phyloP scores from a whole-genome alignment of 176 grass and related monocot genomes.

The Rhynchospora breviuscula region DNA sequence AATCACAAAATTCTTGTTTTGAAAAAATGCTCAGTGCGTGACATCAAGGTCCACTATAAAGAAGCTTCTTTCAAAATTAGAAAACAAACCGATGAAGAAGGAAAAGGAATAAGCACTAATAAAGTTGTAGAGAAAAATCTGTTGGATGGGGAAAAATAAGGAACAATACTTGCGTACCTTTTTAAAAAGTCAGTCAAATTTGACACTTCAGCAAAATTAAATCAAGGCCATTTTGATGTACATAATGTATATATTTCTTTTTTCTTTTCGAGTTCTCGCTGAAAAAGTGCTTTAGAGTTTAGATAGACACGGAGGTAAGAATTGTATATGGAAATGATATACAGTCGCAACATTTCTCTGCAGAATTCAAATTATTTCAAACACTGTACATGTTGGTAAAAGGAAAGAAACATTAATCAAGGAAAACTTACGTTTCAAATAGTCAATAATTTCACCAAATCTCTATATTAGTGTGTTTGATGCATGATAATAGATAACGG shows the following conservation, averaged over 20 bases:
- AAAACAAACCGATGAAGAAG: neutral
- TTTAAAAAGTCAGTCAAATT: neutral
- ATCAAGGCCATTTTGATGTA: neutral
- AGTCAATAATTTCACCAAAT: no score
- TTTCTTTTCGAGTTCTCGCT: neutral
- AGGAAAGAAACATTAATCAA: no score
- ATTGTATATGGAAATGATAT: no score
- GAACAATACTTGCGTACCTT: neutral
- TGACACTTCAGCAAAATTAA: neutral
- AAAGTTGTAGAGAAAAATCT: neutral
- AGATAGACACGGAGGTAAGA: no score
- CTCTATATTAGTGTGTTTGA: no score
- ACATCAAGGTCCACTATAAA: slow-evolving; percentile 11
- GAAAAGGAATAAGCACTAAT: slow-evolving; percentile 16
- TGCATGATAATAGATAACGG: no score
- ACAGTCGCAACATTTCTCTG: no score
- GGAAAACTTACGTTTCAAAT: no score
- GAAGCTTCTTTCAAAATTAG: slow-evolving; percentile 17
- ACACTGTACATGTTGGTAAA: no score
- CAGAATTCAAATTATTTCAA: no score
- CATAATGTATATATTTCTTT: neutral
- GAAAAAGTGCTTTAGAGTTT: no score
- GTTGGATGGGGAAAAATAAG: neutral
- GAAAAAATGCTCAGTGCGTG: neutral
- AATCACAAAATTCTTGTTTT: neutral